Conservation (phyloP, 2,329 filamentous ascomycete genomes). For the Aspergillus calidoustus region DNA sequence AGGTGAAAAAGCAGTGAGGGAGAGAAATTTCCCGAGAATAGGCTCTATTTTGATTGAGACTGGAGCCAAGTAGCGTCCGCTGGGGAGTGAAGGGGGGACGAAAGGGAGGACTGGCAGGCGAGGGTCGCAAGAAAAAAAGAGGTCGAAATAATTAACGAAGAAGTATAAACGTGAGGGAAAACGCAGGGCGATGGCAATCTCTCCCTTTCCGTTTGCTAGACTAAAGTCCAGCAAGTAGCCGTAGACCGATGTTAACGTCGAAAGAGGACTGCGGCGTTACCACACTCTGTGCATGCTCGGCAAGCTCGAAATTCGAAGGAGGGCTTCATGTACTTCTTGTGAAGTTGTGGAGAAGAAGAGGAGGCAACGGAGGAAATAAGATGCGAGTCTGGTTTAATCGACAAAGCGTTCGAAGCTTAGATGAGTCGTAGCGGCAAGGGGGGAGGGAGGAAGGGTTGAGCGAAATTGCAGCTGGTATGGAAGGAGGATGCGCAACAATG, state of each 20-base stretch:
- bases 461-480: slow-evolving; percentile 31
- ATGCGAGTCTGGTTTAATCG: slow-evolving; percentile 26
- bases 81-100: slow-evolving; percentile 33
- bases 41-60: slow-evolving; percentile 27
- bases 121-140: slow-evolving; percentile 10
- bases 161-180: slow-evolving; percentile 23
- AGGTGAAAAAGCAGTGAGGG: slow-evolving; percentile 23
- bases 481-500: slow-evolving; percentile 41
- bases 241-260: slow-evolving; percentile 30
- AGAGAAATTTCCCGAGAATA: slow-evolving; percentile 19
- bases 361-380: slow-evolving; percentile 19
- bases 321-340: slow-evolving; percentile 40
- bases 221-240: slow-evolving; percentile 31
- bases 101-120: slow-evolving; percentile 30
- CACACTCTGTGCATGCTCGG: slow-evolving; percentile 49
- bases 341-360: slow-evolving; percentile 28
- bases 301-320: slow-evolving; percentile 44
- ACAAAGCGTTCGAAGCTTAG: slow-evolving; percentile 34
- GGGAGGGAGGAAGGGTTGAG: slow-evolving; percentile 30
- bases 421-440: slow-evolving; percentile 42
- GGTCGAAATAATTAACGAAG: slow-evolving; percentile 32
- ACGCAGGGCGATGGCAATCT: slow-evolving; percentile 42
- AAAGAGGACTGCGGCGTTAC: slow-evolving; percentile 39
- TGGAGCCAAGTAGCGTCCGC: slow-evolving; percentile 36
- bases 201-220: slow-evolving; percentile 42